phyloP scores from a whole-genome alignment of 345 rosid species.

The Lumnitzera littorea region DNA sequence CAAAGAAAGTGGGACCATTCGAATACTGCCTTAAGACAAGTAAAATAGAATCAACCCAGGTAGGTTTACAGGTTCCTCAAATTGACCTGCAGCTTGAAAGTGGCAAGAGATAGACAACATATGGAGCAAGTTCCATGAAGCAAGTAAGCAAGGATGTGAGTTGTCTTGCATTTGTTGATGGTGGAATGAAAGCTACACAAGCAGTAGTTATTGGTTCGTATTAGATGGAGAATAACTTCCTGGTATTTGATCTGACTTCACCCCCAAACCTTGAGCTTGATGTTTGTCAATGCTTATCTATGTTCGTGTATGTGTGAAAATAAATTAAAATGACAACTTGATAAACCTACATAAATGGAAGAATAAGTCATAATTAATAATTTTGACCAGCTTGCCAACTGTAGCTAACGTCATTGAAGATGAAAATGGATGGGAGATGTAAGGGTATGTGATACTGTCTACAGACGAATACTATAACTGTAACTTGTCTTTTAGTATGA shows the following conservation, averaged over 20 bases:
- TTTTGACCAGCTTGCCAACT: no score
- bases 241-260: constrained; percentile 26
- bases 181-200: constrained; percentile 17
- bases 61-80: constrained; percentile 16
- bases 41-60: constrained; percentile 2
- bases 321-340: no score
- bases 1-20: constrained; percentile 17
- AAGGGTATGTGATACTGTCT: no score
- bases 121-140: constrained; percentile 27
- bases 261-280: no score
- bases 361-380: no score
- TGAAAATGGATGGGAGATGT: no score
- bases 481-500: no score
- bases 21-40: constrained; percentile 22
- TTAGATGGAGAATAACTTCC: constrained; percentile 30
- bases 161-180: constrained; percentile 30
- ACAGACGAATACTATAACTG: no score
- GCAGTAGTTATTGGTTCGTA: constrained; percentile 28
- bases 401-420: no score
- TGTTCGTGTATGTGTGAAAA: no score
- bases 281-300: no score
- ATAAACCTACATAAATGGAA: no score
- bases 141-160: constrained; percentile 19
- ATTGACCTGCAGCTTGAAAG: constrained; percentile 19
- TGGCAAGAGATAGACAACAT: constrained; percentile 24